Percentiles rank a stretch among this genome's conserved stretches.
These are phyloP conservation scores for Catharanthus roseus DNA, from an alignment of 257 asterid species.

Conservation along the genomic window DNA sequence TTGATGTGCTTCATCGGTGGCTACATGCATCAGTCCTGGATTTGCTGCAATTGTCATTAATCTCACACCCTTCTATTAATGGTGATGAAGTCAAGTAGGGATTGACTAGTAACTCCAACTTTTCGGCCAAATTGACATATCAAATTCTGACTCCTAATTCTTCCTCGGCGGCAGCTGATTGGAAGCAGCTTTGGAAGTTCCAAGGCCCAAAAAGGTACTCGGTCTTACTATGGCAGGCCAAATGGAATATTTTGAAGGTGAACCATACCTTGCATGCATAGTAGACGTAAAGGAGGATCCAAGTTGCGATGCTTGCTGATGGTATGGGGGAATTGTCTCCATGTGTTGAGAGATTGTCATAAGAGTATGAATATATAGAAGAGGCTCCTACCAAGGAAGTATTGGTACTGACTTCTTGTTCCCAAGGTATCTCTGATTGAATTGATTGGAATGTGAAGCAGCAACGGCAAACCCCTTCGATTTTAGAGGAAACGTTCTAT, in stretches of 20 bases:
- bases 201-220: neutral
- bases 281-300: neutral
- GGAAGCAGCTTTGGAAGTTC: neutral
- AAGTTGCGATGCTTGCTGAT: neutral
- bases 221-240: neutral
- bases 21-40: no score
- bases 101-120: neutral
- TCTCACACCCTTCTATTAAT: no score
- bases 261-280: neutral
- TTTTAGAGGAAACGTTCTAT: no score
- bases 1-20: no score
- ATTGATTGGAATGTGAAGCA: no score
- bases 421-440: no score
- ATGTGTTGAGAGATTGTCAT: neutral
- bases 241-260: neutral
- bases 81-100: neutral
- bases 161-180: neutral
- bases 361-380: neutral
- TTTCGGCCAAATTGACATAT: neutral
- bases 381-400: neutral
- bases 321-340: neutral
- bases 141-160: neutral
- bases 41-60: no score
- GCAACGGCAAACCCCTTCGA: no score
- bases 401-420: no score